Conservation (phyloP, 768 basidiomycete species). For the Psilocybe sp. region DNA sequence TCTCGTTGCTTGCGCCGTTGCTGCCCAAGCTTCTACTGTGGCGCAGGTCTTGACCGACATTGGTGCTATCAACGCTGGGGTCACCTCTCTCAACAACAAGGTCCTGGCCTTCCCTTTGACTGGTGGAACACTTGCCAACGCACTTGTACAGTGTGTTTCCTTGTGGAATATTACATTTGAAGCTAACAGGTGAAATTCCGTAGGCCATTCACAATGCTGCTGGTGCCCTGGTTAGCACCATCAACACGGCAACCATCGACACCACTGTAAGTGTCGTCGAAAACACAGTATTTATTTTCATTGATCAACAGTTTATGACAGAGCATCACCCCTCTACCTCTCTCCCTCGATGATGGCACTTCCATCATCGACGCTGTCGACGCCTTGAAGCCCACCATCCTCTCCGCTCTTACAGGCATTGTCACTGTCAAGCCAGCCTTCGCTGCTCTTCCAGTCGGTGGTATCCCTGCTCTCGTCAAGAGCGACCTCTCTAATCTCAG, state of each 20-base stretch:
- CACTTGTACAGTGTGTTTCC: slow-evolving; percentile 15
- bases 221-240: slow-evolving; percentile 13
- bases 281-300: background rate
- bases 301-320: slow-evolving; percentile 7
- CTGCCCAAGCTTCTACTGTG: slow-evolving; percentile 3
- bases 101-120: slow-evolving; percentile 25
- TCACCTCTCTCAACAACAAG: slow-evolving; percentile 21
- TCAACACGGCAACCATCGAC: slow-evolving; percentile 24
- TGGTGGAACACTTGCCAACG: slow-evolving; percentile 21
- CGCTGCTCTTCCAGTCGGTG: slow-evolving; percentile 24
- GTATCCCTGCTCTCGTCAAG: slow-evolving; percentile 25
- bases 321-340: slow-evolving; percentile 11
- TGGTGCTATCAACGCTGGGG: slow-evolving; percentile 15
- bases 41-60: slow-evolving; percentile 26
- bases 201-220: slow-evolving; percentile 27
- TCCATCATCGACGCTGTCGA: slow-evolving; percentile 19
- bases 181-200: background rate
- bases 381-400: slow-evolving; percentile 23
- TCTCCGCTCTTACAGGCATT: slow-evolving; percentile 18
- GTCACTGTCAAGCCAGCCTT: slow-evolving; percentile 24
- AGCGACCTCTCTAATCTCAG: slow-evolving; percentile 25
- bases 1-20: too few relatives aligned
- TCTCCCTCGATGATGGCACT: slow-evolving; percentile 22
- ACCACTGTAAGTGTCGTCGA: slow-evolving; percentile 18
- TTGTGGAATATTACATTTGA: background rate